Percentiles rank a stretch among this genome's conserved stretches.
These are phyloP conservation scores for Syzygium aqueum DNA, from an alignment of 345 rosid genomes.

Conservation along the genomic window DNA sequence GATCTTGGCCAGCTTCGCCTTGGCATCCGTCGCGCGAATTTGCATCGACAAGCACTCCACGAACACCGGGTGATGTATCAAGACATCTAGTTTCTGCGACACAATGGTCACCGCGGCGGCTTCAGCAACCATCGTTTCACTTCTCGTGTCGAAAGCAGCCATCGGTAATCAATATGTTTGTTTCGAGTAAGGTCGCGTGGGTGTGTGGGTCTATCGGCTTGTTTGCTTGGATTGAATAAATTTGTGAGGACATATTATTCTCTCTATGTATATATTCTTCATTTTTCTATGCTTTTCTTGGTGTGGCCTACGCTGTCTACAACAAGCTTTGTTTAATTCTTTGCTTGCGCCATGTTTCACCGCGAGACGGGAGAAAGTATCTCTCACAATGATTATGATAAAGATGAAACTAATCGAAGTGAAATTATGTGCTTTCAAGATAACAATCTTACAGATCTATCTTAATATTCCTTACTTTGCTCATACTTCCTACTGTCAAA, in stretches of 20 bases:
- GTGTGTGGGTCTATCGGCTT: background rate
- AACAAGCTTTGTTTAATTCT: background rate
- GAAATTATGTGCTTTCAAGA: background rate
- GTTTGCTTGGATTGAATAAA: background rate
- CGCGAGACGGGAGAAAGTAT: accelerated
- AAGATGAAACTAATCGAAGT: accelerated
- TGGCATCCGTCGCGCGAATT: no score
- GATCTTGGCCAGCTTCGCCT: no score
- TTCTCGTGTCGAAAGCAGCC: background rate
- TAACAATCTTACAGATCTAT: accelerated
- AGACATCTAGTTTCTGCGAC: no score
- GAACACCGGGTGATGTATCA: no score
- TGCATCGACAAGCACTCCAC: no score
- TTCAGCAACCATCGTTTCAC: no score
- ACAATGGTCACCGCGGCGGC: no score
- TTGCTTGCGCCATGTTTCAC: background rate
- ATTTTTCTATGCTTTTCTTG: background rate
- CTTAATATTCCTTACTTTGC: no score
- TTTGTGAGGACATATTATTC: background rate
- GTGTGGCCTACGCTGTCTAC: background rate
- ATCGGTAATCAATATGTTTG: background rate
- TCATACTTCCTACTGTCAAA: accelerated
- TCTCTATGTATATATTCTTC: background rate
- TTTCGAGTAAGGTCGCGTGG: background rate
- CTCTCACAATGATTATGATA: background rate